Conservation (phyloP, 1,139 yeast genomes). For the Protomyces pachydermus region DNA sequence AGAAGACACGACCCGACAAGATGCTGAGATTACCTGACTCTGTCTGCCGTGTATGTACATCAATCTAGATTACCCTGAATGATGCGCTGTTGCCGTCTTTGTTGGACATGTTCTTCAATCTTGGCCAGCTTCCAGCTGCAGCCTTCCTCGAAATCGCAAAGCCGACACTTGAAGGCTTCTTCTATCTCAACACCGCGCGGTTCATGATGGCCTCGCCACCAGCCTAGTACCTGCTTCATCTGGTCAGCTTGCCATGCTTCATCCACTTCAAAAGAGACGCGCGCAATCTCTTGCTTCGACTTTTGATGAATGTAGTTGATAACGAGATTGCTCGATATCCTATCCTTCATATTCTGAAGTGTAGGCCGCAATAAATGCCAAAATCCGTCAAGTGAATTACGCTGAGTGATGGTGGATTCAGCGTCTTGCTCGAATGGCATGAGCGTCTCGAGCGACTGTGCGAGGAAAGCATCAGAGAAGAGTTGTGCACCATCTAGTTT, state of each 20-base stretch:
- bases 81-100: background rate
- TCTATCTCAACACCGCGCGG: slow-evolving; percentile 33
- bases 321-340: slow-evolving; percentile 16
- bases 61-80: background rate
- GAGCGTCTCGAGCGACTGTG: slow-evolving; percentile 16
- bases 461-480: slow-evolving; percentile 26
- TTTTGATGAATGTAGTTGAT: slow-evolving; percentile 30
- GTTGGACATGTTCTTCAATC: slow-evolving; percentile 25
- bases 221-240: slow-evolving; percentile 10
- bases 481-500: slow-evolving; percentile 13
- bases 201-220: slow-evolving; percentile 32
- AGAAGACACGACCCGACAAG: background rate
- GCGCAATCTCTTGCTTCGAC: slow-evolving; percentile 27
- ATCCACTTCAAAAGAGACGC: slow-evolving; percentile 29
- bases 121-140: slow-evolving; percentile 32
- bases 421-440: slow-evolving; percentile 11
- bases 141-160: slow-evolving; percentile 29
- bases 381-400: slow-evolving; percentile 26
- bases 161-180: slow-evolving; percentile 32
- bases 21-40: background rate
- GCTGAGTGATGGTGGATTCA: background rate
- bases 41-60: background rate
- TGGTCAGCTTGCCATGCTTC: slow-evolving; percentile 16
- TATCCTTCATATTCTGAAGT: slow-evolving; percentile 10
- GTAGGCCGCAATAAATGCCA: slow-evolving; percentile 27